Conservation (phyloP, 2,329 filamentous ascomycete species). For the Colletotrichum sp. region DNA sequence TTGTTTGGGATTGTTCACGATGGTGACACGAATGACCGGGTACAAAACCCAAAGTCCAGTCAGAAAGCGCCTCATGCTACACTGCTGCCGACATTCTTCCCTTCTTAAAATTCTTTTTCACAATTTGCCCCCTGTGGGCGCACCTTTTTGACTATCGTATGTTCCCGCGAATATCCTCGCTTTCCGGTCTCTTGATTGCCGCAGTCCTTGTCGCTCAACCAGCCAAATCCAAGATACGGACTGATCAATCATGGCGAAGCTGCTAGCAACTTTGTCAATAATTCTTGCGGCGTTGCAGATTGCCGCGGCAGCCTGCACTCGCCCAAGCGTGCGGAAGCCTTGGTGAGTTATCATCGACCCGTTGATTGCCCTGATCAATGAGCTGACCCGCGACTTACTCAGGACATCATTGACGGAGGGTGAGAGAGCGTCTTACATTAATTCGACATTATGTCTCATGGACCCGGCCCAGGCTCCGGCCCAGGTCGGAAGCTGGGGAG, state of each 20-base stretch:
- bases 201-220: not conserved
- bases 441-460: not conserved
- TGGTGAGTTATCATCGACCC: not conserved
- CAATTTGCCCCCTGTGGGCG: too few species aligned
- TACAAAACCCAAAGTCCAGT: not conserved
- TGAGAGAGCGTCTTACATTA: not conserved
- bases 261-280: not conserved
- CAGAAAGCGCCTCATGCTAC: not conserved
- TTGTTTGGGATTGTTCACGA: not conserved
- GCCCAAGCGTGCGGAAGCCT: not conserved
- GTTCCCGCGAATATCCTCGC: not conserved
- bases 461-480: not conserved
- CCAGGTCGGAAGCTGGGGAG: not conserved
- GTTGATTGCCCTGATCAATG: not conserved
- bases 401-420: not conserved
- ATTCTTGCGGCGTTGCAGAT: not conserved
- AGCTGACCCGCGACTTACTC: not conserved
- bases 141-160: too few species aligned
- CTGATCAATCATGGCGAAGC: not conserved
- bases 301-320: not conserved
- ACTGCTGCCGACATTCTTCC: not conserved
- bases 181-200: not conserved
- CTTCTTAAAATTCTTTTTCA: too few species aligned
- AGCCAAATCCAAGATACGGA: fast-evolving
- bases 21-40: not conserved